These are phyloP conservation scores for Epichloe gansuensis DNA, from an alignment of 2,329 filamentous ascomycete genomes.

Conservation along the genomic window DNA sequence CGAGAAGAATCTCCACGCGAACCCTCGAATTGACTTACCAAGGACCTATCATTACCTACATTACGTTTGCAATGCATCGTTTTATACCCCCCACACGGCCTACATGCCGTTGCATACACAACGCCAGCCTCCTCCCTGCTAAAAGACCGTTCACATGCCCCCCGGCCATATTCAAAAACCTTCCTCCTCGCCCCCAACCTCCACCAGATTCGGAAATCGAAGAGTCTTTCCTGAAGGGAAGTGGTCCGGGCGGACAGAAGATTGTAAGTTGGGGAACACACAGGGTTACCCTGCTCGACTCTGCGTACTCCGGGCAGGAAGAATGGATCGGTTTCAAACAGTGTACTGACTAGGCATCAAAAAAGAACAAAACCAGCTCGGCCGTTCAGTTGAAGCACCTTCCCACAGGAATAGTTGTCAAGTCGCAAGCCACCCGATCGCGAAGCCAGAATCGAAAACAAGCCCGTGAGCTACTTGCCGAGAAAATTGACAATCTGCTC, in stretches of 20 bases:
- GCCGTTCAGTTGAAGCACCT: conserved; percentile 86
- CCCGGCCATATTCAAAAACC: conserved; percentile 27
- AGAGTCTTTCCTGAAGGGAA: conserved; percentile 80
- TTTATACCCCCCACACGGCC: background rate
- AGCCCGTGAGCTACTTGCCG: conserved; percentile 64
- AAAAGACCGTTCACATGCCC: conserved; percentile 20
- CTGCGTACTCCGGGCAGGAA: too few species aligned
- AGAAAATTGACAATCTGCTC: conserved; percentile 57
- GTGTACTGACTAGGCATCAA: background rate
- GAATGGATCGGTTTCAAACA: too few species aligned
- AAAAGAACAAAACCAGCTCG: conserved; percentile 85
- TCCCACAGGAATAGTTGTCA: conserved; percentile 84
- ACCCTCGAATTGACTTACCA: background rate
- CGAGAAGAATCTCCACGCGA: background rate
- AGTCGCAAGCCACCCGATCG: conserved; percentile 83
- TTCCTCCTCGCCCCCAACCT: conserved; percentile 62
- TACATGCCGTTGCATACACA: background rate
- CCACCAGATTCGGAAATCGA: conserved; percentile 69
- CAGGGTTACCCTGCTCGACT: too few species aligned
- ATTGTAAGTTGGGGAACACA: conserved; percentile 46
- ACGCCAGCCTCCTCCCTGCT: background rate
- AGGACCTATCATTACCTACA: background rate
- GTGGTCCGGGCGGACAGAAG: conserved; percentile 88
- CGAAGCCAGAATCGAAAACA: conserved; percentile 77
- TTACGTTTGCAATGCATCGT: background rate